Evolutionary conservation across 768 basidiomycete genomes (phyloP), one percentile per base, ranked within the genome.

Genomic region (Amanita pseudoporphyria): DNA sequence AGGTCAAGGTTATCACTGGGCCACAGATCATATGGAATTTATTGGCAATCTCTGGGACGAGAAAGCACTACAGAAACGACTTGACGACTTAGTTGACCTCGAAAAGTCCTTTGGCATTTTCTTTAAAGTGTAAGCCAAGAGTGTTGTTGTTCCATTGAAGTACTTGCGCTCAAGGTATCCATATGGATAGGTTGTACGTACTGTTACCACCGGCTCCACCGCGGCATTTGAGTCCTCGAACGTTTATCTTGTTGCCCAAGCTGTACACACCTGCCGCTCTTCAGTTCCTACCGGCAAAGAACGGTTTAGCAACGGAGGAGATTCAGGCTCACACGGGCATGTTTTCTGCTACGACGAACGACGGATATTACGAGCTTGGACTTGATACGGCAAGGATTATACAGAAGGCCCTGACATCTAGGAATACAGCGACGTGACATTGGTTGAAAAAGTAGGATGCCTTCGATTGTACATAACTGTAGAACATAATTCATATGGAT

Each of bases 311-410:
- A 0, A 52, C 71, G 19, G 85, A 92, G 58, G 92, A 95, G 63
- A 66, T 94, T 7, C 72, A 83, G 52, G 92, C 89, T 5, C 93
- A 97, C 60, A 87, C 79, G 31, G 82, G 82, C 30, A 95, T 97
- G 86, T 97, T 96, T 65, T 73, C 76, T 51, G 75, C 79, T 5
- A 74, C 71, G 54, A 81, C 79, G 19, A 95, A 96, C 58, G 91
- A 94, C 56, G 91, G 91, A 16, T 96, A 91, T 65, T 94, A 94
- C 59, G 80, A 81, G 56, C 70, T 96, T 6, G 93, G 91, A 1
- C 67, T 94, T 32, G 67, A 74, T 39, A 76, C 79, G 1, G 82
- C 79, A 14, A 71, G 77, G 44, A 56, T 79, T 21, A 76, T 90
- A 51, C 71, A 80, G 47, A 77, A 82, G 64, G 51, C 55, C 58